phyloP scores from a whole-genome alignment of 2,329 filamentous ascomycete species.

The Botryotinia narcissicola region DNA sequence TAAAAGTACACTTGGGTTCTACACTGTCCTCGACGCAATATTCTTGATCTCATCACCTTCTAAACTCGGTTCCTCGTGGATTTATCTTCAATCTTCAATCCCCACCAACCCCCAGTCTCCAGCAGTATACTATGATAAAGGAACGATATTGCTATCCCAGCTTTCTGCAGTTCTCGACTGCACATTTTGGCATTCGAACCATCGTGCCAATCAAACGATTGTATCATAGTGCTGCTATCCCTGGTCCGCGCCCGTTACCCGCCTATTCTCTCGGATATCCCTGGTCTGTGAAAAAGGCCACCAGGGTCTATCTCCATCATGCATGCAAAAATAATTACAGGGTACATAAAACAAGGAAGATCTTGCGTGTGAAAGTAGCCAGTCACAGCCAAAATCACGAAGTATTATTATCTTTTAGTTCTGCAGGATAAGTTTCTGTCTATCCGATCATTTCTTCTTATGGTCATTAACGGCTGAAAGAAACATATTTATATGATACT shows the following conservation, averaged over 20 bases:
- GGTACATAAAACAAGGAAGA: neutral
- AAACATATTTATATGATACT: neutral
- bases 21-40: neutral
- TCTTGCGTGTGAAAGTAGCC: neutral
- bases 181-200: neutral
- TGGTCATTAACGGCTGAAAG: neutral
- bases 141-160: neutral
- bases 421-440: neutral
- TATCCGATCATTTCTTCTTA: constrained; percentile 2
- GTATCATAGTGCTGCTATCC: neutral
- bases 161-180: neutral
- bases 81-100: neutral
- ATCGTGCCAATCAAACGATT: constrained; percentile 2
- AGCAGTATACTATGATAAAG: neutral
- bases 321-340: neutral
- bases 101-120: neutral
- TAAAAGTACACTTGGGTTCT: neutral
- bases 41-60: neutral
- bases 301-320: neutral
- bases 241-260: constrained; percentile 2
- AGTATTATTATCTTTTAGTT: neutral
- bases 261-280: neutral
- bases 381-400: neutral
- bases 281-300: neutral
- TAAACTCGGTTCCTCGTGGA: neutral